Evolutionary conservation across 2,329 filamentous ascomycete genomes (phyloP).

Genomic region (Chaetomium strumarium): DNA sequence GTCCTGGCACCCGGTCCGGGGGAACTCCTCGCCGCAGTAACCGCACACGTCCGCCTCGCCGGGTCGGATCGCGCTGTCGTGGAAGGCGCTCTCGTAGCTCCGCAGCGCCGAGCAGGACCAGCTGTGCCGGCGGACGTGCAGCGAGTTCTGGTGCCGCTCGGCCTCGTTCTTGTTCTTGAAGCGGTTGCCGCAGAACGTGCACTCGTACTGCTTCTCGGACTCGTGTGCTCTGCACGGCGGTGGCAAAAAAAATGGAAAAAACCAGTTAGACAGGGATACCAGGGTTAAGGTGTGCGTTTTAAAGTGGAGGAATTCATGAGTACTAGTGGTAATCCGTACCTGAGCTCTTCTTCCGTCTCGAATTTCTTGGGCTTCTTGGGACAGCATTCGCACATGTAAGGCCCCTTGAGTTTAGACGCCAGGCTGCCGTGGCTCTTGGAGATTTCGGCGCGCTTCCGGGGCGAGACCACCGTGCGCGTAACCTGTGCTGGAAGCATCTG

Average conservation of each 20-base stretch:
- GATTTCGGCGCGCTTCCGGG: constrained; percentile 47
- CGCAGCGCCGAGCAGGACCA: constrained; percentile 93
- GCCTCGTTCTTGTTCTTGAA: constrained; percentile 99
- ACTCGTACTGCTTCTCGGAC: constrained; percentile 94
- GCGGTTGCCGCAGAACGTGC: constrained; percentile 83
- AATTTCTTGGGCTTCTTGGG: constrained; percentile 97
- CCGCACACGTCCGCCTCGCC: constrained; percentile 77
- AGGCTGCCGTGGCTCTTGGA: constrained; percentile 37
- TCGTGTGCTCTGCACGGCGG: constrained; percentile 64
- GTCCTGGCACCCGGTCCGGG: constrained; percentile 43
- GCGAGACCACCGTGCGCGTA: constrained; percentile 38
- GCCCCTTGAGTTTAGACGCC: constrained; percentile 46
- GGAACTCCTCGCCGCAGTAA: constrained; percentile 91
- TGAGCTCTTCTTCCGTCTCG: constrained; percentile 73
- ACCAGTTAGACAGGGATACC: not conserved
- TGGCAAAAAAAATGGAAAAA: not conserved
- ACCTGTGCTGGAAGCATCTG: constrained; percentile 23
- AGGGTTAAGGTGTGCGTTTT: too few relatives aligned
- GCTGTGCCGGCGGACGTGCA: constrained; percentile 86
- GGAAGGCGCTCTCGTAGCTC: constrained; percentile 75
- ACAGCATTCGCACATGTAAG: constrained; percentile 82
- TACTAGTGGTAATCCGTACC: constrained; percentile 50
- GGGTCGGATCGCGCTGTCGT: constrained; percentile 64
- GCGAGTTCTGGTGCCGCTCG: constrained; percentile 90
- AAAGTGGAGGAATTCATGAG: not conserved